Conservation (phyloP, 2,329 filamentous ascomycete species). For the Epichloe hybrida region DNA sequence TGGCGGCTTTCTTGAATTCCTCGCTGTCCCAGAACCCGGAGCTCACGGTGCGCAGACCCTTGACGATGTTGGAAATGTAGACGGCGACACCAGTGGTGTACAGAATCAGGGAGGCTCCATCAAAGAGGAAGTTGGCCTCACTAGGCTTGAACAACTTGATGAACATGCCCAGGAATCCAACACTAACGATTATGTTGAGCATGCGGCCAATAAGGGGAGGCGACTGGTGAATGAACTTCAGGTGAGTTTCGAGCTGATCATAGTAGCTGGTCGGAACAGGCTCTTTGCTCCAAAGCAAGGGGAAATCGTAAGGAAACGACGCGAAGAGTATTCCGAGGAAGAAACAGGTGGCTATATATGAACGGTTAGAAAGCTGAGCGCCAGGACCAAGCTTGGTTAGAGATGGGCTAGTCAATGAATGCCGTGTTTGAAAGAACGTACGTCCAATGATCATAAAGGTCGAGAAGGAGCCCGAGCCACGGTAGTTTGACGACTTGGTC, state of each 20-base stretch:
- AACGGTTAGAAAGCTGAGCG: neutral
- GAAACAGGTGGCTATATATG: conserved; percentile 65
- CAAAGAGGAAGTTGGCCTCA: conserved; percentile 93
- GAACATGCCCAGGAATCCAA: conserved; percentile 79
- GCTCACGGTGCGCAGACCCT: conserved; percentile 75
- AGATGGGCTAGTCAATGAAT: conserved; percentile 2
- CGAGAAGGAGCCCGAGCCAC: conserved; percentile 63
- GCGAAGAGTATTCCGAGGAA: conserved; percentile 98
- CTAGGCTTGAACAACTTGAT: conserved; percentile 88
- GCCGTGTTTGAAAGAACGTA: conserved; percentile 34
- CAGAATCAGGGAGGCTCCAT: conserved; percentile 65
- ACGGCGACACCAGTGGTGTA: conserved; percentile 83
- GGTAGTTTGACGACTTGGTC: conserved; percentile 42
- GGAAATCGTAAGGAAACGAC: conserved; percentile 89
- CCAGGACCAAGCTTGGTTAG: neutral
- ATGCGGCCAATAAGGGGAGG: conserved; percentile 91
- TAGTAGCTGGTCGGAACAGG: conserved; percentile 56
- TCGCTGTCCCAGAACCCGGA: conserved; percentile 47
- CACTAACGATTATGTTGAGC: conserved; percentile 81
- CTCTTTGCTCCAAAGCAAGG: conserved; percentile 66
- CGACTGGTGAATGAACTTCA: conserved; percentile 80
- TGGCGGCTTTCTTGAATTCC: conserved; percentile 25
- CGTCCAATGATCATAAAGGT: conserved; percentile 95
- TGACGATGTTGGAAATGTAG: conserved; percentile 93
- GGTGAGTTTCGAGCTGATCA: conserved; percentile 75